phyloP scores from a whole-genome alignment of 1,139 yeast species.

The Candida anutae region DNA sequence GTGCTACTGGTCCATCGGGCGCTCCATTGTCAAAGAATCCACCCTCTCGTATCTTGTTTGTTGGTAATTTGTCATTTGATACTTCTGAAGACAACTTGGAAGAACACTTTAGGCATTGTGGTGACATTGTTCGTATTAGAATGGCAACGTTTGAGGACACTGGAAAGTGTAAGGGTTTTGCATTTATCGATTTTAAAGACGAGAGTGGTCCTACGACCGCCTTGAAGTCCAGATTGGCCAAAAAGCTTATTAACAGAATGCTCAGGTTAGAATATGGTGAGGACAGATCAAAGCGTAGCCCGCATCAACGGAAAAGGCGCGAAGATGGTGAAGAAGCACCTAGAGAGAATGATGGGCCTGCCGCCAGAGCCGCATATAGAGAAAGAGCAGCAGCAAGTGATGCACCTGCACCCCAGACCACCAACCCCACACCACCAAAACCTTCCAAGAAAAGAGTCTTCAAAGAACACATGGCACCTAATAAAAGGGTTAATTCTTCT shows the following conservation, averaged over 20 bases:
- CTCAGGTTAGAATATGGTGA: conserved; percentile 90
- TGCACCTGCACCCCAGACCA: conserved; percentile 4
- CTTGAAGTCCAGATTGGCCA: conserved; percentile 62
- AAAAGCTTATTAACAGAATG: conserved; percentile 62
- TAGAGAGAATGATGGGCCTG: conserved; percentile 12
- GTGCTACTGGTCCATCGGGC: conserved; percentile 28
- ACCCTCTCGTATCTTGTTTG: conserved; percentile 82
- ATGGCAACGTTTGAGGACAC: conserved; percentile 97
- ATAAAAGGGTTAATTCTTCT: conserved; percentile 64
- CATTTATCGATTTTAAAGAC: conserved; percentile 79
- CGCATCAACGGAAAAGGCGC: conserved; percentile 28
- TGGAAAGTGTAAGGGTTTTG: conserved; percentile 96
- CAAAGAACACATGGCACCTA: conserved; percentile 10
- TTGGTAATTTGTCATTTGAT: conserved; percentile 89
- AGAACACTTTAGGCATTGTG: conserved; percentile 71
- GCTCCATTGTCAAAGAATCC: conserved; percentile 58
- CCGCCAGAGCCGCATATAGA: conserved; percentile 6
- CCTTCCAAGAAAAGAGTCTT: conserved; percentile 12
- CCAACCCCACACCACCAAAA: conserved; percentile 8
- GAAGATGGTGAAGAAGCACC: too few relatives aligned
- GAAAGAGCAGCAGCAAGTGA: conserved; percentile 5
- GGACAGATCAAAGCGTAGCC: conserved; percentile 78
- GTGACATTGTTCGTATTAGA: conserved; percentile 72
- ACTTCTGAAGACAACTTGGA: conserved; percentile 76
- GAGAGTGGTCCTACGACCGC: conserved; percentile 81